phyloP scores from a whole-genome alignment of 208 protist genomes.

The Cochliopodium minus region DNA sequence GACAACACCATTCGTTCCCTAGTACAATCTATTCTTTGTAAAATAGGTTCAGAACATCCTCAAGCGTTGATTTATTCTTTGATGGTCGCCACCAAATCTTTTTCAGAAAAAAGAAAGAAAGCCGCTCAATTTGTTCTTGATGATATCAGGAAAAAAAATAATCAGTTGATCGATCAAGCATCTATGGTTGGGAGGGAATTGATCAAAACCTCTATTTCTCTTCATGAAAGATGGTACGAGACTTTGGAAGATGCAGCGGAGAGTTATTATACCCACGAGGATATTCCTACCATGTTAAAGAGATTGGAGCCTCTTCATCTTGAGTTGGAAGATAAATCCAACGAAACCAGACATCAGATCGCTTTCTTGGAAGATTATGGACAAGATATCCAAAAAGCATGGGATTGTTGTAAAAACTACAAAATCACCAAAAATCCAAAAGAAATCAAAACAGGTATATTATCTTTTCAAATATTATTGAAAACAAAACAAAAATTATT shows the following conservation, averaged over 20 bases:
- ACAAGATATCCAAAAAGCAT: slow-evolving; percentile 49
- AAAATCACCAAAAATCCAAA: slow-evolving; percentile 41
- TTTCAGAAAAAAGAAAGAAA: background rate
- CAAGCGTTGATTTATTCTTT: slow-evolving; percentile 97
- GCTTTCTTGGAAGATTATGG: slow-evolving; percentile 70
- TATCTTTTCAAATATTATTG: no score
- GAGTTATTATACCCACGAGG: slow-evolving; percentile 76
- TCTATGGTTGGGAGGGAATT: slow-evolving; percentile 84
- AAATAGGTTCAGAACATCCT: slow-evolving; percentile 84
- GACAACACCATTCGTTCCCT: slow-evolving; percentile 57
- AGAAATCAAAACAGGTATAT: slow-evolving; percentile 76
- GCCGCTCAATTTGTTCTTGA: background rate
- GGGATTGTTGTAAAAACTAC: slow-evolving; percentile 49
- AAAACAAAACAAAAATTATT: no score
- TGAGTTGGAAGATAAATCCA: slow-evolving; percentile 59
- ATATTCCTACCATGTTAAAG: slow-evolving; percentile 67
- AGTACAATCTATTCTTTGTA: slow-evolving; percentile 68
- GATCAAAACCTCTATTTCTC: slow-evolving; percentile 91
- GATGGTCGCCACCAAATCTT: slow-evolving; percentile 78
- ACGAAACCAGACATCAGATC: slow-evolving; percentile 78
- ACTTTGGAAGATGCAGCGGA: slow-evolving; percentile 79
- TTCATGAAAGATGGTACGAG: slow-evolving; percentile 76
- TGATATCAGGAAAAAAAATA: slow-evolving; percentile 1
- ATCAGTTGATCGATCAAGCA: slow-evolving; percentile 70
- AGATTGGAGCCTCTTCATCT: slow-evolving; percentile 76